Base-by-base conservation (phyloP, 1,284 basidiomycete genomes). In the Lignosus rhinocerotis region DNA sequence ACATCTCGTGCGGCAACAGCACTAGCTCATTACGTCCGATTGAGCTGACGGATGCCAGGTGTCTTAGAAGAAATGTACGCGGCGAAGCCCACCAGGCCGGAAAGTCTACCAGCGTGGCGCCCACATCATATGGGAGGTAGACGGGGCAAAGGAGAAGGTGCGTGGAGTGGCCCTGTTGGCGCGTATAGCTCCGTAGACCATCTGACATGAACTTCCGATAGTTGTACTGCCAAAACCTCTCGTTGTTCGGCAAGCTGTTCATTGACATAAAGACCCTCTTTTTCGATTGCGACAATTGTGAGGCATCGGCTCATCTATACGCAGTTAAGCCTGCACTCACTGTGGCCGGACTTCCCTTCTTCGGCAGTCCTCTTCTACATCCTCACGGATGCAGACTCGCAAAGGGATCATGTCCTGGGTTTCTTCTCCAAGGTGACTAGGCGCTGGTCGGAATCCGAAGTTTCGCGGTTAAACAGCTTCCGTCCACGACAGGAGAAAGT, bases 181-280 rank as follows among this genome's bases (percentile, higher is more conserved):
- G 38, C 33, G 25, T 21, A 41, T 51, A 14, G 21, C 6, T n/a
- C 7, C 17, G 39, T 21, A 39, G 16, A 42, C 50, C n/a, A 19
- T 51, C 19, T 49, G 48, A 53, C 51, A 60, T 59, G 50, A 32
- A 46, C 51, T 32, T 59, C 55, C 31, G 58, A 5, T 69, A 96
- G 93, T 81, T 98, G 10, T 99, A 96, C 70, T 97, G 94, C 72
- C 96, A 98, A 73, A 96, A 96, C 69, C 78, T 99, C 31, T 92
- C 94, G 33, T 80, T 99, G 3, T 98, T 98, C 69, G 96, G 96
- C 43, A 99, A 99, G 73, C 80, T 98, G n/a, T 99, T 99, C 74
- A 98, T 99, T 69, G 96, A 98, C 69, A 92, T 96, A 69, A 99
- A 99, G 79, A 97, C 96, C 1, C 80, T 98, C 34, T 98, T 94